Evolutionary conservation across 2,329 filamentous ascomycete species (phyloP).

Genomic region (Alternaria brassicicola): DNA sequence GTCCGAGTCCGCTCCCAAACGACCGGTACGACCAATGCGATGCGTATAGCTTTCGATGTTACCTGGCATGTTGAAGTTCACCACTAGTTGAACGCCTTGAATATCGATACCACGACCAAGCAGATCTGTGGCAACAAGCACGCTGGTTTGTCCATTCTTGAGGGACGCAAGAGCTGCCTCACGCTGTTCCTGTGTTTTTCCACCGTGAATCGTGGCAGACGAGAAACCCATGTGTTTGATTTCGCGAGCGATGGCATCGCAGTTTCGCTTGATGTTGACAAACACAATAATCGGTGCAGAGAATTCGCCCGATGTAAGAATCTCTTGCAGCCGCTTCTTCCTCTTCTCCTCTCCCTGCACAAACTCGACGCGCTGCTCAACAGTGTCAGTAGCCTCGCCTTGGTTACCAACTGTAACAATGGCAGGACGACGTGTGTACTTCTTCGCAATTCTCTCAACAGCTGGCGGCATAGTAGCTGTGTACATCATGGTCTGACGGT

Average conservation of each 20-base stretch:
- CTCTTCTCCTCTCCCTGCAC: slow-evolving; percentile 89
- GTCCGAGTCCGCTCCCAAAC: slow-evolving; percentile 79
- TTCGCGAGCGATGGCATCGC: slow-evolving; percentile 90
- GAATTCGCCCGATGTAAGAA: slow-evolving; percentile 81
- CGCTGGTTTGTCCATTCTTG: slow-evolving; percentile 77
- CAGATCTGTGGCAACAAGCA: slow-evolving; percentile 93
- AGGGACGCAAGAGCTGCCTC: slow-evolving; percentile 89
- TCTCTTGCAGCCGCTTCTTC: slow-evolving; percentile 94
- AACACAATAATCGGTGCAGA: slow-evolving; percentile 95
- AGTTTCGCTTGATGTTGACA: slow-evolving; percentile 99
- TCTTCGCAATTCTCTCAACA: slow-evolving; percentile 94
- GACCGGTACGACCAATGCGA: slow-evolving; percentile 93
- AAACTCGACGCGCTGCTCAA: slow-evolving; percentile 96
- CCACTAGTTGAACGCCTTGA: slow-evolving; percentile 86
- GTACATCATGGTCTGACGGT: slow-evolving; percentile 99
- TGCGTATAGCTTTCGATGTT: slow-evolving; percentile 96
- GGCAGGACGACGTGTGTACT: slow-evolving; percentile 90
- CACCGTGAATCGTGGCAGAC: slow-evolving; percentile 88
- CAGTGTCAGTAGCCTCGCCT: slow-evolving; percentile 95
- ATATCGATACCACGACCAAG: slow-evolving; percentile 98
- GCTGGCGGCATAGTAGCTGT: slow-evolving; percentile 95
- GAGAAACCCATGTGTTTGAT: slow-evolving; percentile 94
- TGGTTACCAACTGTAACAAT: slow-evolving; percentile 93
- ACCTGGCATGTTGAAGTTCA: slow-evolving; percentile 98
- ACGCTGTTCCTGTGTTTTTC: slow-evolving; percentile 97